Conservation (phyloP, 371 early-diverging fungal genomes). For the Umbelopsis sp. region DNA sequence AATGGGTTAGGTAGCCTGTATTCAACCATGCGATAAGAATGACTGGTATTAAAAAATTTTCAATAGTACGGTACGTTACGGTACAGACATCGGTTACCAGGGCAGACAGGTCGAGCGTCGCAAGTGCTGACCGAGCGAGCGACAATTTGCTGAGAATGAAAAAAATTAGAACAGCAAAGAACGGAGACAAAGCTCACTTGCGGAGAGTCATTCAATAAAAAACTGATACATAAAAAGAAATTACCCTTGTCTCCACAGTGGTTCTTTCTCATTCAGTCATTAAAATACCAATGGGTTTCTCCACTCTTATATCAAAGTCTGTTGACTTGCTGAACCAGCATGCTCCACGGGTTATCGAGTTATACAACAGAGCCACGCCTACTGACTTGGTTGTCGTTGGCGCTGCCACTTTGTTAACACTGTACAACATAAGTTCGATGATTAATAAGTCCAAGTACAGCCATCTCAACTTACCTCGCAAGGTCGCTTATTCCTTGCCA, state of each 20-base stretch:
- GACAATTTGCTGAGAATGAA: not conserved
- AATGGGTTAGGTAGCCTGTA: too few species aligned
- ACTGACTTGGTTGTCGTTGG: not conserved
- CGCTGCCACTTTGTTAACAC: not conserved
- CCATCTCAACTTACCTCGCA: slow-evolving; percentile 32
- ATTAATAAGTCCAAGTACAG: not conserved
- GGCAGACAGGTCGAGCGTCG: not conserved
- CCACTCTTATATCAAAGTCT: slow-evolving; percentile 9
- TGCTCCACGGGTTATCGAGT: not conserved
- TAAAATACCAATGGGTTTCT: not conserved
- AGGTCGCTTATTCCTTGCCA: slow-evolving; percentile 36
- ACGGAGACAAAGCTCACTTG: not conserved
- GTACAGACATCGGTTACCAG: not conserved
- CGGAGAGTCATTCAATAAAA: not conserved
- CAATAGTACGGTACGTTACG: not conserved
- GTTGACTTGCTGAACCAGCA: not conserved
- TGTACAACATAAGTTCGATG: not conserved
- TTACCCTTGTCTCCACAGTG: not conserved
- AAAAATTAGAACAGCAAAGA: not conserved
- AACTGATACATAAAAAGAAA: not conserved
- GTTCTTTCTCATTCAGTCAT: not conserved
- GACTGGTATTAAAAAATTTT: not conserved
- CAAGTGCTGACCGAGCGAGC: not conserved
- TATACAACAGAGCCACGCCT: not conserved
- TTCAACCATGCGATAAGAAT: too few species aligned